These are phyloP conservation scores for Sphaerosporella brunnea DNA, from an alignment of 495 filamentous ascomycete genomes.

Conservation along the genomic window DNA sequence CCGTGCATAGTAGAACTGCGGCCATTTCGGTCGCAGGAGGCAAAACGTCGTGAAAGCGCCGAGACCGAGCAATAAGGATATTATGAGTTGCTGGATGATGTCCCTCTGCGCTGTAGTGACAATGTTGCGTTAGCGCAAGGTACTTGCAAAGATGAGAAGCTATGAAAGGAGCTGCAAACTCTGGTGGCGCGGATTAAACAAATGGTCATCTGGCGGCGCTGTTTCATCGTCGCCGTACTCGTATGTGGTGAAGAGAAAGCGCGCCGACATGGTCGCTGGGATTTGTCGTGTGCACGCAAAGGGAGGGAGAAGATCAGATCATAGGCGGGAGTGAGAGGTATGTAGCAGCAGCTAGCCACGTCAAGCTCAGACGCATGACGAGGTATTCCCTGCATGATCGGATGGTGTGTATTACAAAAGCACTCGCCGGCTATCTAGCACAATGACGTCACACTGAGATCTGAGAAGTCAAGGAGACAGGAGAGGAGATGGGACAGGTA, in stretches of 20 bases:
- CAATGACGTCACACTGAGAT: too few species aligned
- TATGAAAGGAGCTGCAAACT: background rate
- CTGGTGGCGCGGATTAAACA: constrained; percentile 1
- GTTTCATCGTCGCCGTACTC: background rate
- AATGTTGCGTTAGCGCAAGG: background rate
- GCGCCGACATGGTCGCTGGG: background rate
- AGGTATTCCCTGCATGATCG: too few species aligned
- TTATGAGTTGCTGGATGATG: constrained; percentile 16
- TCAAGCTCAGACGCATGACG: too few species aligned
- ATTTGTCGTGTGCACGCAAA: too few species aligned
- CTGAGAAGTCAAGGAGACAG: too few species aligned
- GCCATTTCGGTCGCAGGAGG: constrained; percentile 82
- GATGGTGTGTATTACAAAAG: too few species aligned
- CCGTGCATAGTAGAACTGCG: constrained; percentile 75
- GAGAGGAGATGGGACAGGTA: too few species aligned
- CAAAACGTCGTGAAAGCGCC: constrained; percentile 24
- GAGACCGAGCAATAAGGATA: constrained; percentile 18
- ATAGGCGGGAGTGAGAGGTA: too few species aligned
- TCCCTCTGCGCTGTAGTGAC: constrained; percentile 7
- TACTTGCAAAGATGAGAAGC: background rate
- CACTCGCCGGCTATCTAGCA: too few species aligned
- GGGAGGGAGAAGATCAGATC: too few species aligned
- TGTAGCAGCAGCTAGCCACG: too few species aligned
- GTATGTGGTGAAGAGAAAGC: background rate
- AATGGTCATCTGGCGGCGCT: background rate